Base-by-base conservation (phyloP, 2,329 filamentous ascomycete genomes). In the Arthroderma sp. region DNA sequence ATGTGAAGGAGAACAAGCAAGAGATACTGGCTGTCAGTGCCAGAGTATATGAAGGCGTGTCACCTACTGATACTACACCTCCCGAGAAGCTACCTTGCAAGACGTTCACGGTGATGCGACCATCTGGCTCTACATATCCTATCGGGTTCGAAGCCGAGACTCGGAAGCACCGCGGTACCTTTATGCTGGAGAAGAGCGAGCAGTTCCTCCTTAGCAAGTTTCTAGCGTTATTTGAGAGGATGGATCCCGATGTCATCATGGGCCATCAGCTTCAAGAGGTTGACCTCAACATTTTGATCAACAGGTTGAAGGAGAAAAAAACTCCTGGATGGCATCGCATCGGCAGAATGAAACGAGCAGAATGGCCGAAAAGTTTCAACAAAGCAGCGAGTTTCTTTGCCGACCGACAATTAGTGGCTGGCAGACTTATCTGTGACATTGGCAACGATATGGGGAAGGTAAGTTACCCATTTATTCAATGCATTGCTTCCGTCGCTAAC, bases 191-290 rank as follows among this genome's bases (percentile, higher is more conserved):
- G 62, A 91, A 82, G 64, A 85, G 80, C 41, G 91, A 98, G 59
- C 75, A 79, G 30, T 85, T 91, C 48, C 76, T 98, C 32, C 71
- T 98, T 5, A 83, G 82, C 53, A 86, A 88, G 60, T 93, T 98
- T 62, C 68, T 98, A 50, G 88, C 88, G 2, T 80, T 95, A 55
- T 74, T 98, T 34, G 85, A 93, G 56, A 75, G 82, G 29, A 81
- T 84, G 49, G 91, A 98, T 56, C 91, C 91, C 0, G 91, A 98
- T 68, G 87, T 94, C 29, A 76, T 98, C 32, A 74, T 96, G 53
- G 91, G 91, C 8, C 89, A 98, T 62, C 83, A 94, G 56, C 74
- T 98, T n/a, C 91, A 98, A 62, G 91, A 94, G 56, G 87, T 95
- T 3, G 91, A 98, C 60, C 94, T 94, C 61, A 93, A 87, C 54